phyloP scores from a whole-genome alignment of 208 protist species.

The Porcisia hertigi region DNA sequence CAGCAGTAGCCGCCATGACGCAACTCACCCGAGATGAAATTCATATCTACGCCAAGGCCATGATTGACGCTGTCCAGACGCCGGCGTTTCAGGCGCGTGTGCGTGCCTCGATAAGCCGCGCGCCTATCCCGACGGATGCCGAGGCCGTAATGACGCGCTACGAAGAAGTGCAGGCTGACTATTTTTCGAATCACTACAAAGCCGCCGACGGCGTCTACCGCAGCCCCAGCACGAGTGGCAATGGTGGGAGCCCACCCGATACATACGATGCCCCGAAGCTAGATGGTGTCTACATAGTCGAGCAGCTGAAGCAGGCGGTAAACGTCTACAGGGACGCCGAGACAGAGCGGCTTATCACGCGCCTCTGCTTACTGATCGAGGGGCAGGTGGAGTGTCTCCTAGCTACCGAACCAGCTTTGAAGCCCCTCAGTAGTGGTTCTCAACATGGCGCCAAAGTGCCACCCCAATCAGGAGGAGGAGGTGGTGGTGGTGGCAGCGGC shows the following conservation, averaged over 20 bases:
- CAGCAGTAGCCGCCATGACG: background rate
- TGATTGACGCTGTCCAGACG: slow-evolving; percentile 55
- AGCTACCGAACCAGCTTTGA: slow-evolving; percentile 43
- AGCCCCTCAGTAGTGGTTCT: slow-evolving; percentile 26
- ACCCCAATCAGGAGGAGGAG: background rate
- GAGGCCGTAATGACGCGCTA: slow-evolving; percentile 63
- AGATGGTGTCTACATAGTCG: slow-evolving; percentile 42
- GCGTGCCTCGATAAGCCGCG: slow-evolving; percentile 21
- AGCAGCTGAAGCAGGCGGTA: slow-evolving; percentile 55
- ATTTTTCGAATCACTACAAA: slow-evolving; percentile 34
- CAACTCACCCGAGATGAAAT: slow-evolving; percentile 45
- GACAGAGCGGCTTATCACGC: slow-evolving; percentile 57
- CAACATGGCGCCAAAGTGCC: slow-evolving; percentile 20
- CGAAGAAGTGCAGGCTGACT: slow-evolving; percentile 65
- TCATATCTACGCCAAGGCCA: slow-evolving; percentile 40
- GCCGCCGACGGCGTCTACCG: background rate
- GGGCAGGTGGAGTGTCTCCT: slow-evolving; percentile 47
- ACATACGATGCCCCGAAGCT: background rate
- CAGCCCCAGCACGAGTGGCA: background rate
- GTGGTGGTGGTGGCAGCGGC: slow-evolving; percentile 15
- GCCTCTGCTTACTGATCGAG: slow-evolving; percentile 66
- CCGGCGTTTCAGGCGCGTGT: slow-evolving; percentile 38
- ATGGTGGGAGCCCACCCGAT: background rate
- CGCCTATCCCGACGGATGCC: slow-evolving; percentile 37
- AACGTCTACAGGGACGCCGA: slow-evolving; percentile 55